These are phyloP conservation scores for Blastobotrys arbuscula DNA, from an alignment of 1,139 yeast species.

Conservation along the genomic window DNA sequence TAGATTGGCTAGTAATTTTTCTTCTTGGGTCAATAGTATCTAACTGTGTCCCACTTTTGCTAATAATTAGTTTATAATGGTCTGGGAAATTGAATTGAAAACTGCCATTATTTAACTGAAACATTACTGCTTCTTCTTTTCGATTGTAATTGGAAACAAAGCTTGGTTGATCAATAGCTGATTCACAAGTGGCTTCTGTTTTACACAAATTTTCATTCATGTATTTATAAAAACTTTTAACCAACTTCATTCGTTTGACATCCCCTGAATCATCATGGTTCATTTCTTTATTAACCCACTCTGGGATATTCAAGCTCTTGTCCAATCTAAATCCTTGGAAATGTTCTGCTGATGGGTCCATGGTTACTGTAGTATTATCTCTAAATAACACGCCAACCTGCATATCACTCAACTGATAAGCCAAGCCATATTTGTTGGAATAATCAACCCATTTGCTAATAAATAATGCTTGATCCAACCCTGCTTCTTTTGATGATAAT, in stretches of 20 bases:
- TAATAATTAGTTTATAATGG: slow-evolving; percentile 81
- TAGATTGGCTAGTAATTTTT: slow-evolving; percentile 54
- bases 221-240: slow-evolving; percentile 31
- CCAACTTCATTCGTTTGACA: slow-evolving; percentile 27
- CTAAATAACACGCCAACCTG: slow-evolving; percentile 54
- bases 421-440: slow-evolving; percentile 91
- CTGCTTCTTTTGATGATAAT: neutral
- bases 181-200: slow-evolving; percentile 9
- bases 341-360: slow-evolving; percentile 18
- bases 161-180: slow-evolving; percentile 41
- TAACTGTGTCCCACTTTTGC: slow-evolving; percentile 67
- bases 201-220: slow-evolving; percentile 33
- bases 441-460: slow-evolving; percentile 98
- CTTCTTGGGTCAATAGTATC: slow-evolving; percentile 80
- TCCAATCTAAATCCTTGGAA: slow-evolving; percentile 2
- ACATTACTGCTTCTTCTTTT: slow-evolving; percentile 52
- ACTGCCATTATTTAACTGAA: slow-evolving; percentile 87
- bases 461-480: slow-evolving; percentile 32
- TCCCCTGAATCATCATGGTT: slow-evolving; percentile 20
- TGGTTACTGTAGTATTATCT: slow-evolving; percentile 21
- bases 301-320: slow-evolving; percentile 4
- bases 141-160: slow-evolving; percentile 79
- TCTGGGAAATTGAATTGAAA: slow-evolving; percentile 93
- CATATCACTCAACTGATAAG: slow-evolving; percentile 85
- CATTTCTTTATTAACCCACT: slow-evolving; percentile 19